Evolutionary conservation across 768 basidiomycete species (phyloP).

Genomic region (Bullera alba): DNA sequence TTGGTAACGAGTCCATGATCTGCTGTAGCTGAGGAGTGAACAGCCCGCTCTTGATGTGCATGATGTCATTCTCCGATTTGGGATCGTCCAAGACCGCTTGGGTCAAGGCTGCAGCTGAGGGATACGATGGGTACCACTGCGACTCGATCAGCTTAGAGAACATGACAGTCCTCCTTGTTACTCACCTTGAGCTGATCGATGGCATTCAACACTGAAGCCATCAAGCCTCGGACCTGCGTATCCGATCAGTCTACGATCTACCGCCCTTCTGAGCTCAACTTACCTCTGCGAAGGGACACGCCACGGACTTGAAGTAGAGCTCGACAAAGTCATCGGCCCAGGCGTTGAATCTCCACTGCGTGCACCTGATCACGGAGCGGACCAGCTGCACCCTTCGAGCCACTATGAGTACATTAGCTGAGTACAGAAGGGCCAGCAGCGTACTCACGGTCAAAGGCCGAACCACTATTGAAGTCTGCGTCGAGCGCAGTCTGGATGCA

Average conservation of each 20-base stretch:
- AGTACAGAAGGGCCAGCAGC: background rate
- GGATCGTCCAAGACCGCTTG: conserved; percentile 59
- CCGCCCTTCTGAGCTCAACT: conserved; percentile 5
- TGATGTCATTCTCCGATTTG: conserved; percentile 57
- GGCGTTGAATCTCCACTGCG: conserved; percentile 62
- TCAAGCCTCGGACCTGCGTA: conserved; percentile 60
- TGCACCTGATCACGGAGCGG: conserved; percentile 59
- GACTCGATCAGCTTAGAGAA: conserved; percentile 52
- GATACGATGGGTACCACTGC: conserved; percentile 54
- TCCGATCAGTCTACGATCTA: conserved; percentile 26
- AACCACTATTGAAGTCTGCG: conserved; percentile 74
- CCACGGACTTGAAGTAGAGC: conserved; percentile 65
- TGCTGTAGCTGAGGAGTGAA: conserved; percentile 56
- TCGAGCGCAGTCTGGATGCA: conserved; percentile 58
- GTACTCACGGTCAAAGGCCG: conserved; percentile 72
- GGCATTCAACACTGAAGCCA: conserved; percentile 63
- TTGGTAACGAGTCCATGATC: conserved; percentile 58
- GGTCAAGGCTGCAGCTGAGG: conserved; percentile 55
- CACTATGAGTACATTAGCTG: conserved; percentile 50
- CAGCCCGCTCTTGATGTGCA: conserved; percentile 63
- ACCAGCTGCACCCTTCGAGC: conserved; percentile 66
- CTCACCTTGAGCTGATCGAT: conserved; percentile 65
- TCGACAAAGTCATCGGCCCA: conserved; percentile 63
- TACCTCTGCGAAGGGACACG: conserved; percentile 81
- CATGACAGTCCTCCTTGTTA: background rate